Evolutionary conservation across 208 protist species (phyloP), one percentile per base, ranked within the genome.

Genomic region (Trypanosoma brucei): DNA sequence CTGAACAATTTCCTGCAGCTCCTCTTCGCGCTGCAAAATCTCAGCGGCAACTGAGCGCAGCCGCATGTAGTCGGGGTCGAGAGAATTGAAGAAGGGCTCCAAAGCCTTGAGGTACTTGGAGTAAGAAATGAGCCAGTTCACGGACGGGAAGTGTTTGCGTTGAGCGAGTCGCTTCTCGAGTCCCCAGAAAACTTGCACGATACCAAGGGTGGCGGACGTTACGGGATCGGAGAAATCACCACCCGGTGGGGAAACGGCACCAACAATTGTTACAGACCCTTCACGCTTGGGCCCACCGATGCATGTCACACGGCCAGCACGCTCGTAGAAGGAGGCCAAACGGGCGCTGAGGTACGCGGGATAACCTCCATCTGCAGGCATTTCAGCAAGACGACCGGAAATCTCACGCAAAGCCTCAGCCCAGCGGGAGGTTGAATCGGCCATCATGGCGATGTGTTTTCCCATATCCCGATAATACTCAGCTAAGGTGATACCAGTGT

Each of bases 391-490:
- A 97, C 99, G 98, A 84, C 98, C 99, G 33, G 98, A 99, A 92
- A 99, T 99, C 86, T 99, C 98, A 85, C 98, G 91, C 14, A 99
- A 94, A 36, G 99, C 99, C 86, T 99, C 99, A 55, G 99, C 99
- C 99, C 99, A 99, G 55, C 99, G 98, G 22, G 98, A 99, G 58
- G 98, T 99, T 30, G 98, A 99, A 82, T 99, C 98, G 62, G 98
- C 98, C 98, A 99, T 99, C 97, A 99, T 99, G 66, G 98, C 91
- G 60, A 99, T 98, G 86, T 99, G 97, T 68, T 98, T 95, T 63
- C 99, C 99, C 98, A 99, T 98, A 88, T 99, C 99, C 75, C 99
- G 86, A 81, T 99, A 99, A 87, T 99, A 99, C 84, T 99, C 98
- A 37, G 98, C 96, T 0, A 99, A 81, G 30, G 98, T 99, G 73